Percentiles rank a stretch among this genome's conserved stretches.
These are phyloP conservation scores for Apophysomyces elegans DNA, from an alignment of 371 early-diverging fungal species.

Conservation along the genomic window DNA sequence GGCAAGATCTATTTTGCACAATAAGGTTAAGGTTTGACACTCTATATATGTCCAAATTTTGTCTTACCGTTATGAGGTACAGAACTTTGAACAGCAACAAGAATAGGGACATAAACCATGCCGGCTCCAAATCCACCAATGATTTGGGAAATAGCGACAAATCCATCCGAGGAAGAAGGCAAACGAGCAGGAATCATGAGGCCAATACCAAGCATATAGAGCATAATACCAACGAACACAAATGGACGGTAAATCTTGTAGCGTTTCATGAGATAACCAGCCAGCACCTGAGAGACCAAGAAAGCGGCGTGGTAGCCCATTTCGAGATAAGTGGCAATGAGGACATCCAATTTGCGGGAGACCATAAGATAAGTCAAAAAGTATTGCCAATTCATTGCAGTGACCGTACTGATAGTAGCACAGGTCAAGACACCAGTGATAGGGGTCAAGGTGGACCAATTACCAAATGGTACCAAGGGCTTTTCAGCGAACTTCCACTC, in stretches of 20 bases:
- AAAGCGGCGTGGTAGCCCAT: conserved; percentile 49
- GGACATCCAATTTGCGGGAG: conserved; percentile 31
- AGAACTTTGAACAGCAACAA: conserved; percentile 30
- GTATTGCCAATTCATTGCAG: conserved; percentile 45
- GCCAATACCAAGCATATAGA: conserved; percentile 46
- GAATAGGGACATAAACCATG: conserved; percentile 37
- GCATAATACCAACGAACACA: conserved; percentile 41
- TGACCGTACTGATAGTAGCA: conserved; percentile 40
- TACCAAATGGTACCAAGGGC: conserved; percentile 46
- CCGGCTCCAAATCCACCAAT: conserved; percentile 53
- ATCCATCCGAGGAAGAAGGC: conserved; percentile 40
- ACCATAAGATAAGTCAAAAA: conserved; percentile 45
- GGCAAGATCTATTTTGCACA: conserved; percentile 33
- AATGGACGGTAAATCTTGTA: conserved; percentile 43
- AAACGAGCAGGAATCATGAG: conserved; percentile 54
- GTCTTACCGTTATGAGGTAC: conserved; percentile 26
- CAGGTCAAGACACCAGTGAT: conserved; percentile 44
- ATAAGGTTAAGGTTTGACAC: too few species aligned
- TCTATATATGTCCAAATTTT: too few species aligned
- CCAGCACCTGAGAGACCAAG: conserved; percentile 32
- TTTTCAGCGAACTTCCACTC: conserved; percentile 37
- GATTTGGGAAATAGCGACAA: conserved; percentile 47
- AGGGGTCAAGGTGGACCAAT: conserved; percentile 42
- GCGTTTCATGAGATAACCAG: conserved; percentile 41
- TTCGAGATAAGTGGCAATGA: conserved; percentile 34